Evolutionary conservation across 345 rosid species (phyloP).

Genomic region (Durio zibethinus): DNA sequence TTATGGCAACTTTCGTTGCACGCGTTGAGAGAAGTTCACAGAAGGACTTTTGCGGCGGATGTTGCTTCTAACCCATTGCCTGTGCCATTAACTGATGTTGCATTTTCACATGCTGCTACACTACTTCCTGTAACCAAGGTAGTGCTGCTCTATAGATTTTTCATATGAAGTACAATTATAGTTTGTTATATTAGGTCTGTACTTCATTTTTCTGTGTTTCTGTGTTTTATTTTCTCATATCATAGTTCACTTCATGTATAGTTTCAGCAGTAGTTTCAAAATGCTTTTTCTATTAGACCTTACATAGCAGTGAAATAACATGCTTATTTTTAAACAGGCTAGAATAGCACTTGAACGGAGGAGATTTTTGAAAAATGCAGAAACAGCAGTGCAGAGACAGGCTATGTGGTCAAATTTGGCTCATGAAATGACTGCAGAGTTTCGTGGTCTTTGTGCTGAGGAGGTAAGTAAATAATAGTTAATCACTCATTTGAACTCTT

Average conservation of each 20-base stretch:
- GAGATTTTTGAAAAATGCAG: slow-evolving; percentile 87
- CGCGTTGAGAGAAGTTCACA: slow-evolving; percentile 92
- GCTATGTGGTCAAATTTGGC: slow-evolving; percentile 99
- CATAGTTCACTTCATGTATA: background rate
- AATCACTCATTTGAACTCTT: slow-evolving; percentile 3
- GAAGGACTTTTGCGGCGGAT: slow-evolving; percentile 86
- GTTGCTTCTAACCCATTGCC: slow-evolving; percentile 83
- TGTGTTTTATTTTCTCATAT: background rate
- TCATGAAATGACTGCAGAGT: slow-evolving; percentile 99
- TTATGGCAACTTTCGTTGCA: slow-evolving; percentile 98
- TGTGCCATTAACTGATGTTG: slow-evolving; percentile 88
- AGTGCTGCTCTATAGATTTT: background rate
- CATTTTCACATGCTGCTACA: slow-evolving; percentile 97
- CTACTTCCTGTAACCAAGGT: slow-evolving; percentile 98
- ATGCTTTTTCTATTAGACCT: background rate
- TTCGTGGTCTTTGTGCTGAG: slow-evolving; percentile 99
- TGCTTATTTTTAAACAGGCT: slow-evolving; percentile 50
- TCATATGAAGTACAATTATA: background rate
- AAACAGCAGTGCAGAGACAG: slow-evolving; percentile 88
- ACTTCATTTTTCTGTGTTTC: background rate
- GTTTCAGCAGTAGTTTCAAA: background rate
- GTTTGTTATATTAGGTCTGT: background rate
- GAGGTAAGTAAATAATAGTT: slow-evolving; percentile 52
- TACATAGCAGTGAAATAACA: slow-evolving; percentile 11
- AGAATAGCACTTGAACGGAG: slow-evolving; percentile 94